Evolutionary conservation across 306 rosid species (phyloP).

Genomic region (Lathyrus aphaca): DNA sequence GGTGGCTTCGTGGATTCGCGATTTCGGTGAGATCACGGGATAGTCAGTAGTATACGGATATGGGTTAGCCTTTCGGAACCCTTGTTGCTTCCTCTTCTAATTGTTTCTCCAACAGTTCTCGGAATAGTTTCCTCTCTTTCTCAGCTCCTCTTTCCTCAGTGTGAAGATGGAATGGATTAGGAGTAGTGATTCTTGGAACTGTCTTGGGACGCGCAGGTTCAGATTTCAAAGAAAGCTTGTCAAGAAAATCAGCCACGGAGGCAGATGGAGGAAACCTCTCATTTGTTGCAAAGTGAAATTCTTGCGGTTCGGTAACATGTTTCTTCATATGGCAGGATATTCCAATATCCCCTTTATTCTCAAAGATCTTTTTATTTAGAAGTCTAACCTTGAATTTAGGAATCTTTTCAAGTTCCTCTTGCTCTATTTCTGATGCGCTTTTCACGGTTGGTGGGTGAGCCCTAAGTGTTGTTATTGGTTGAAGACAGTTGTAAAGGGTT

Average conservation of each 20-base stretch:
- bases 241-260: conserved; percentile 65
- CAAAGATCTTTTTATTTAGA: no score
- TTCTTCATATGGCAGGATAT: no score
- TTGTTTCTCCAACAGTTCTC: conserved; percentile 65
- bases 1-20: no score
- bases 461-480: conserved; percentile 74
- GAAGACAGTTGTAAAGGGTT: no score
- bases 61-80: conserved; percentile 85
- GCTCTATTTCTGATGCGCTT: conserved; percentile 78
- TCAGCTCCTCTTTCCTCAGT: conserved; percentile 96
- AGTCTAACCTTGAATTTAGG: no score
- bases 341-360: no score
- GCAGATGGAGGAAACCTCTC: no score
- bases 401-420: conserved; percentile 77
- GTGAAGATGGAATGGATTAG: conserved; percentile 83
- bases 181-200: conserved; percentile 72
- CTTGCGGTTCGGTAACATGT: no score
- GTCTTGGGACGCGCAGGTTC: conserved; percentile 53
- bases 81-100: conserved; percentile 82
- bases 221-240: conserved; percentile 79
- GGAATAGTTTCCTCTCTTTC: conserved; percentile 69
- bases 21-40: no score
- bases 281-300: no score
- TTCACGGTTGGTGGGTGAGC: conserved; percentile 78
- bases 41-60: conserved; percentile 96